A percentile compares a stretch with the other conserved stretches of the same genome.
phyloP scores from a whole-genome alignment of 2,329 filamentous ascomycete genomes.

The Colletotrichum tropicale region DNA sequence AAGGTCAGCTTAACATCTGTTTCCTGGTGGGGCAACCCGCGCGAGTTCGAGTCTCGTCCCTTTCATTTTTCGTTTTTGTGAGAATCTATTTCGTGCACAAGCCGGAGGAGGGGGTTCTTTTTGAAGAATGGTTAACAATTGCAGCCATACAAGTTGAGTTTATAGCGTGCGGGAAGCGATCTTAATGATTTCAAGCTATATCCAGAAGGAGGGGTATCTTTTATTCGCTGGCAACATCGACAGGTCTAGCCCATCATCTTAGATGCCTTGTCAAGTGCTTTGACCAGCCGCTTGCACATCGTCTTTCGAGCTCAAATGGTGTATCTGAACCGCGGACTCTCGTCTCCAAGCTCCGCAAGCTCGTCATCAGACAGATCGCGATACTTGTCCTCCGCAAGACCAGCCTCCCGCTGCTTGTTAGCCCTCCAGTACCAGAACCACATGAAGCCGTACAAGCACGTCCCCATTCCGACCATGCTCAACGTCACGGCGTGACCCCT shows the following conservation, averaged over 20 bases:
- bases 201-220: neutral
- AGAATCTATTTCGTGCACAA: neutral
- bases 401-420: constrained; percentile 50
- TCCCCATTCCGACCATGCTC: constrained; percentile 21
- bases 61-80: neutral
- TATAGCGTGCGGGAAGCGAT: too few relatives aligned
- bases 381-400: constrained; percentile 41
- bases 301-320: constrained; percentile 33
- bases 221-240: neutral
- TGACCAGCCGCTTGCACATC: neutral
- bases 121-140: accelerated
- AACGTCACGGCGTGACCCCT: constrained; percentile 61
- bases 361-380: constrained; percentile 49
- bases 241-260: neutral
- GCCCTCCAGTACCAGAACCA: constrained; percentile 38
- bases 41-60: constrained; percentile 12
- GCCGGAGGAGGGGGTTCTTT: accelerated
- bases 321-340: constrained; percentile 54
- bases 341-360: constrained; percentile 55
- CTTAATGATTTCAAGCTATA: too few relatives aligned
- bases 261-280: neutral
- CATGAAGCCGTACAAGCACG: constrained; percentile 38
- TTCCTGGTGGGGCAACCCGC: constrained; percentile 12
- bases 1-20: constrained; percentile 10
- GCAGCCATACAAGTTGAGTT: accelerated